phyloP scores from a whole-genome alignment of 192 early-diverging fungal species.

The Coemansia sp. region DNA sequence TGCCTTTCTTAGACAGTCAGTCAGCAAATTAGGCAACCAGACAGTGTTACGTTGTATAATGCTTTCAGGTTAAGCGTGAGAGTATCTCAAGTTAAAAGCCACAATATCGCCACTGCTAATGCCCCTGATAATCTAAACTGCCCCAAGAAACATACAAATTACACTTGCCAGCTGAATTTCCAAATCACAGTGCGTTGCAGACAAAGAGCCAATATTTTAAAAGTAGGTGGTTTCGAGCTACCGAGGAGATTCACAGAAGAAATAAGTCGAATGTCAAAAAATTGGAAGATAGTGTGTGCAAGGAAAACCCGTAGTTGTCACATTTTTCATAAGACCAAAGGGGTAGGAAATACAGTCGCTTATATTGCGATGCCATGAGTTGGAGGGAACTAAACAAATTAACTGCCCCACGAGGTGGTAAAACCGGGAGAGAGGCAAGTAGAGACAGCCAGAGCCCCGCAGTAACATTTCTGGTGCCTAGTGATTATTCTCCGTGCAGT shows the following conservation, averaged over 20 bases:
- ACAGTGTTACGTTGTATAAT: not conserved
- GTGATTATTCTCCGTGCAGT: not conserved
- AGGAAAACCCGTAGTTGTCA: not conserved
- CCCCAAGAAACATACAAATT: not conserved
- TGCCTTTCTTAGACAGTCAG: not conserved
- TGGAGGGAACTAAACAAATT: conserved; percentile 13
- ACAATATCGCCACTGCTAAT: not conserved
- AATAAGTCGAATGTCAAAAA: not conserved
- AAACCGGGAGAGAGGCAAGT: conserved; percentile 11
- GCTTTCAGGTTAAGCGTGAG: not conserved
- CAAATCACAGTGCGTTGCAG: not conserved
- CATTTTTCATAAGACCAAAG: not conserved
- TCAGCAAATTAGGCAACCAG: not conserved
- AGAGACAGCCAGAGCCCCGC: conserved; percentile 9
- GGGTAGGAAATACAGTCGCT: not conserved
- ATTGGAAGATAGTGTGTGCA: not conserved
- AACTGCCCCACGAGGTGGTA: conserved; percentile 19
- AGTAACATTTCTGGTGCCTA: conserved; percentile 6
- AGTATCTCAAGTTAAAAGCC: not conserved
- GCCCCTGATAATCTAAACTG: not conserved
- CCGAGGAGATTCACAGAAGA: not conserved
- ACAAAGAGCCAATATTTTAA: not conserved
- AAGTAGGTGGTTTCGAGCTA: not conserved
- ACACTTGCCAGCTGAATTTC: not conserved
- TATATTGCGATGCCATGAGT: not conserved